Evolutionary conservation across 2,329 filamentous ascomycete species (phyloP), one percentile per base, ranked within the genome.

Genomic region (Thelonectria olida): DNA sequence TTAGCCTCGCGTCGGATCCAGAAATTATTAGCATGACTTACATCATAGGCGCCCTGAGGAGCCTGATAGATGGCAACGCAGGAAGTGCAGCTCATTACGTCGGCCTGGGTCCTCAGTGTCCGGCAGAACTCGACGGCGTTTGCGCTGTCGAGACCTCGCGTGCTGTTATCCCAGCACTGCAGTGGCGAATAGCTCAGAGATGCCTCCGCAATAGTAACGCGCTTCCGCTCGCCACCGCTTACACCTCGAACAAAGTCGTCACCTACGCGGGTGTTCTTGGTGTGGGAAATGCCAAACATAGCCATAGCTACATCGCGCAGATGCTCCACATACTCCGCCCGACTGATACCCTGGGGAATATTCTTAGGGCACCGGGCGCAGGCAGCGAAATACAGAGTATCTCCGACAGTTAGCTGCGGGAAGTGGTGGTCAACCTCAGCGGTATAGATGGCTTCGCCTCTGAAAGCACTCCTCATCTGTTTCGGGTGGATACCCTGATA

Each of bases 381-480:
- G 7, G 91, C 90, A 9, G 91, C 91, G 63, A 93, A 93, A 54
- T 86, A 88, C 8, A 93, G 81, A 0, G 91, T 94, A 65, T 93
- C 89, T 48, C 90, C 90, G 13, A 93, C 91, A 1, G 85, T 88
- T 67, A 94, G 77, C 75, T 88, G 85, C 4, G 90, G 90, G 69
- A 93, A 93, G 75, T 93, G 90, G 5, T 90, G 88, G 74, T 95
- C 92, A 28, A 91, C 89, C 75, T 94, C 92, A 44, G 90, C 90
- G 0, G 90, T 93, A 77, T 94, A 95, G 72, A 94, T 93, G 51
- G 90, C 90, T 77, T 95, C 92, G 54, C 92, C 92, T 19, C 90
- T 86, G 78, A 93, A 93, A 51, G 85, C 82, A 4, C 85, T 86
- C 74, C 90, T 85, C 90, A 95, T 93, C 72, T 91, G 84, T 17